Conservation (phyloP, 768 basidiomycete genomes). For the Boletus pseudopeckii region DNA sequence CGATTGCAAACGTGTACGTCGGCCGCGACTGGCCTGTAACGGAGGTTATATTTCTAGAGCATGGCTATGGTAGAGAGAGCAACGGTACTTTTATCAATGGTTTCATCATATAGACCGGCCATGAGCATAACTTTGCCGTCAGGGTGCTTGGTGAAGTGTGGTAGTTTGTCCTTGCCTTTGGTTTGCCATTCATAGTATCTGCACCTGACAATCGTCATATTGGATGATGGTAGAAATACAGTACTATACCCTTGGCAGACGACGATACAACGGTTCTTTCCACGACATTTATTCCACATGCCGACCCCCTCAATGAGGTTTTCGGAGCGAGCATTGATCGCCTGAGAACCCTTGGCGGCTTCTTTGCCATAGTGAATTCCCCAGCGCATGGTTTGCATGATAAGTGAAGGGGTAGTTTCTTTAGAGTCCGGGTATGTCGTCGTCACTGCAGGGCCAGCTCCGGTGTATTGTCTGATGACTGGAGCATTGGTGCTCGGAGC, state of each 20-base stretch:
- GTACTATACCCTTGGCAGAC: conserved; percentile 64
- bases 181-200: conserved; percentile 96
- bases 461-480: conserved; percentile 53
- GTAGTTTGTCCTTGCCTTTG: conserved; percentile 73
- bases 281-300: conserved; percentile 84
- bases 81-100: conserved; percentile 54
- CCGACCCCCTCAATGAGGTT: conserved; percentile 70
- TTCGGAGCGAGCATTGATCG: conserved; percentile 89
- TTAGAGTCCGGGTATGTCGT: background rate
- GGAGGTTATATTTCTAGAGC: background rate
- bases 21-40: conserved; percentile 48
- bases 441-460: background rate
- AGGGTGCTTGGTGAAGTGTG: conserved; percentile 75
- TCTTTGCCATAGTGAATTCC: conserved; percentile 76
- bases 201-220: background rate
- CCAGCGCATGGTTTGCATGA: conserved; percentile 88
- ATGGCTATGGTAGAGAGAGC: background rate
- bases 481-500: conserved; percentile 79
- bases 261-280: conserved; percentile 81
- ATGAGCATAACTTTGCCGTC: conserved; percentile 70
- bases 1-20: conserved; percentile 83
- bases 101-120: conserved; percentile 83
- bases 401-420: conserved; percentile 28
- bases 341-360: conserved; percentile 53
- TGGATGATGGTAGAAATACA: background rate